Percentiles rank a stretch among this genome's conserved stretches.
These are phyloP conservation scores for Fusarium sororula DNA, from an alignment of 2,329 filamentous ascomycete species.

Conservation along the genomic window DNA sequence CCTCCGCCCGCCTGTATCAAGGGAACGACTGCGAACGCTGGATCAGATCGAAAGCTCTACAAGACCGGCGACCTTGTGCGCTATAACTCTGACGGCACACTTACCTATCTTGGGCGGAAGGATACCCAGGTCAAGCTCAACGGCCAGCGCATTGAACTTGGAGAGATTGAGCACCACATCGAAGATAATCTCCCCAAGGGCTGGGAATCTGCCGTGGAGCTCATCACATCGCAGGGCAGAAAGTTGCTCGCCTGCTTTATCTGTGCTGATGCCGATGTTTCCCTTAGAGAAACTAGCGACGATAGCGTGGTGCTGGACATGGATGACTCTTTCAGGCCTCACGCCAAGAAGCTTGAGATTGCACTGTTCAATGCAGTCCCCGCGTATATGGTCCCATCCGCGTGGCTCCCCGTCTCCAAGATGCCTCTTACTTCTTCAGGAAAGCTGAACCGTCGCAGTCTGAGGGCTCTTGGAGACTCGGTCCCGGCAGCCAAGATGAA, in stretches of 20 bases:
- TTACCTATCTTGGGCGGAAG: slow-evolving; percentile 61
- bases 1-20: background rate
- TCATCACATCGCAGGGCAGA: slow-evolving; percentile 14
- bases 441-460: slow-evolving; percentile 55
- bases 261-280: slow-evolving; percentile 4
- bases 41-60: slow-evolving; percentile 45
- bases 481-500: background rate
- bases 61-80: slow-evolving; percentile 59
- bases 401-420: slow-evolving; percentile 51
- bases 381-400: slow-evolving; percentile 53
- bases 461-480: slow-evolving; percentile 26
- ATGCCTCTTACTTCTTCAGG: slow-evolving; percentile 56
- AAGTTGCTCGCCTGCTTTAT: slow-evolving; percentile 35
- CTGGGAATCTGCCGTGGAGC: slow-evolving; percentile 32
- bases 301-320: background rate
- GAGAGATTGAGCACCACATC: slow-evolving; percentile 55
- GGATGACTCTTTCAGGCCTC: background rate
- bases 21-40: background rate
- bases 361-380: slow-evolving; percentile 29
- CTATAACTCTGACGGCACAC: slow-evolving; percentile 52
- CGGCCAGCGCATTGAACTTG: slow-evolving; percentile 65
- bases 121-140: slow-evolving; percentile 68
- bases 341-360: slow-evolving; percentile 8
- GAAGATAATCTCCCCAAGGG: slow-evolving; percentile 17
- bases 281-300: background rate